These are phyloP conservation scores for Urostyla sp. DNA, from an alignment of 73 alveolate species.

Conservation along the genomic window DNA sequence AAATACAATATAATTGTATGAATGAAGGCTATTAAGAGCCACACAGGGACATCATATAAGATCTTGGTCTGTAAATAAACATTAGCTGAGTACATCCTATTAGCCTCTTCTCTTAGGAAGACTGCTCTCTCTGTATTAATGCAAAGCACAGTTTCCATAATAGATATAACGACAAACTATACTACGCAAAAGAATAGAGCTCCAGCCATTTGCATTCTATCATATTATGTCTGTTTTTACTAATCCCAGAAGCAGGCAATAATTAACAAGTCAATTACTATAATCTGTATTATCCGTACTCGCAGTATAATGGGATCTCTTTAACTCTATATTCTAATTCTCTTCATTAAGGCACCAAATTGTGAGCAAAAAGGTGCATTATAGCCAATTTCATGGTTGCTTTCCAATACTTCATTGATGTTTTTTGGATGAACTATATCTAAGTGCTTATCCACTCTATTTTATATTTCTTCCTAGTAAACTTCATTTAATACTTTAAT, in stretches of 20 bases:
- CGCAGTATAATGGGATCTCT: conserved; percentile 38
- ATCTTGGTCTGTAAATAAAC: conserved; percentile 72
- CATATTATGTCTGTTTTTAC: neutral
- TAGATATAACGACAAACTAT: conserved; percentile 1
- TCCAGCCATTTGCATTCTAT: conserved; percentile 9
- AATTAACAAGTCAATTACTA: conserved; percentile 2
- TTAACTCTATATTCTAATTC: neutral
- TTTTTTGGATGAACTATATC: neutral
- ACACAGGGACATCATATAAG: conserved; percentile 72
- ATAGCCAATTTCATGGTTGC: no score
- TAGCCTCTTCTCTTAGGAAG: conserved; percentile 75
- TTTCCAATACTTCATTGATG: neutral
- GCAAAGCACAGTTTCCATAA: neutral
- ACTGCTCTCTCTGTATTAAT: conserved; percentile 74
- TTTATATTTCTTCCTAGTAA: neutral
- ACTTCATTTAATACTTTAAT: neutral
- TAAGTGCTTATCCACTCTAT: neutral
- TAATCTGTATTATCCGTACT: conserved; percentile 5
- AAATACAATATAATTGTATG: conserved; percentile 25
- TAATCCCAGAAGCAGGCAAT: conserved; percentile 15
- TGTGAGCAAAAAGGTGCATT: neutral
- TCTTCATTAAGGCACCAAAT: neutral
- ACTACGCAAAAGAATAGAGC: conserved; percentile 26
- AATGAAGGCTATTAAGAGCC: conserved; percentile 11
- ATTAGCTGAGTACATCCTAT: conserved; percentile 64